Conservation (phyloP, 176 grass and related monocot species). For the Hsuehochloa calcarea region DNA sequence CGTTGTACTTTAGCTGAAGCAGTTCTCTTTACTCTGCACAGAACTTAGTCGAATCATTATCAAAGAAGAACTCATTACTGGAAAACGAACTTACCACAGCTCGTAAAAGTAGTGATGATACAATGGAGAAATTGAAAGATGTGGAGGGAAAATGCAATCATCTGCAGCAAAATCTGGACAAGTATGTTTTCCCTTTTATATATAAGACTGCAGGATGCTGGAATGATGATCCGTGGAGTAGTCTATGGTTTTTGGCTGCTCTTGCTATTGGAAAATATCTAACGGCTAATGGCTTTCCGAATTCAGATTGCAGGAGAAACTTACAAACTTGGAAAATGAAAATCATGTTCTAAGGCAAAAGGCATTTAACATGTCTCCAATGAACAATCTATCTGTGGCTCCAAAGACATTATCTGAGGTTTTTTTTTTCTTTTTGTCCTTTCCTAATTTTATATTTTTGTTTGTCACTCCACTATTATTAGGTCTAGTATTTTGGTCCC, state of each 20-base stretch:
- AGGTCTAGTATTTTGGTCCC: not conserved
- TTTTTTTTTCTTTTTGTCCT: constrained; percentile 22
- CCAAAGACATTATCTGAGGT: constrained; percentile 74
- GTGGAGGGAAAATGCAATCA: constrained; percentile 70
- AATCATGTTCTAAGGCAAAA: constrained; percentile 90
- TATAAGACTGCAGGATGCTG: constrained; percentile 7
- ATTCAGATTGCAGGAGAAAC: constrained; percentile 85
- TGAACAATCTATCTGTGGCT: constrained; percentile 41
- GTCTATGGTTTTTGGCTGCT: not conserved
- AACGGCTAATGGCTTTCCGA: constrained; percentile 24
- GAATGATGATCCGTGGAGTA: constrained; percentile 5
- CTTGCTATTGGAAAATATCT: constrained; percentile 11
- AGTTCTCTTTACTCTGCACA: constrained; percentile 46
- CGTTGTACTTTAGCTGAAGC: not conserved
- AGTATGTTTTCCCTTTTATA: constrained; percentile 46
- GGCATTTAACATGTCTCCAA: constrained; percentile 50
- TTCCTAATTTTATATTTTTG: constrained; percentile 24
- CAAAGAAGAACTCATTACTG: constrained; percentile 64
- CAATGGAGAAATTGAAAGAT: constrained; percentile 83
- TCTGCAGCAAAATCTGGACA: constrained; percentile 82
- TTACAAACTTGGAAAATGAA: constrained; percentile 79
- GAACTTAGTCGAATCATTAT: constrained; percentile 74
- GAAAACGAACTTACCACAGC: constrained; percentile 71
- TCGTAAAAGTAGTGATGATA: constrained; percentile 69
- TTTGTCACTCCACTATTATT: not conserved